Base-by-base conservation (phyloP, 1,139 yeast genomes). In the Hansenula lynferdii region DNA sequence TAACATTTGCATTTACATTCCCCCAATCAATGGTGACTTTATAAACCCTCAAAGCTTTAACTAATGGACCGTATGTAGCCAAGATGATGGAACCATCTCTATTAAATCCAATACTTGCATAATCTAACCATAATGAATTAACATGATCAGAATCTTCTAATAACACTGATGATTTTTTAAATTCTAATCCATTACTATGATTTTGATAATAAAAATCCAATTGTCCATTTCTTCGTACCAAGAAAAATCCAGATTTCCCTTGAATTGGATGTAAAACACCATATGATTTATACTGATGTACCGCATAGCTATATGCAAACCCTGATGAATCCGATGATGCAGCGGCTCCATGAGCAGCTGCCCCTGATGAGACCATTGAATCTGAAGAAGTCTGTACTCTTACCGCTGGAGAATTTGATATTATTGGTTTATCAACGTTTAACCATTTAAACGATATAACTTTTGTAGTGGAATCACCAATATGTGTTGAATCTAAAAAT, bases 201-300 rank as follows among this genome's bases (percentile, higher is more conserved):
- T 42, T 42, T 52, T 80, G 87, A 53, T 74, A 77, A 59, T 77
- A 77, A 28, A 80, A 56, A 30, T 74, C 62, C 27, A 85, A 55
- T 36, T 69, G 67, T 1, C 95, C 95, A 49, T 80, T 76, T 40
- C 71, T 69, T 32, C 94, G 68, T 25, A 86, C 62, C 0, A 78
- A 78, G 25, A 85, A 60, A 51, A 89, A 80, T 2, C 92, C 94
- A 48, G 84, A 85, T 48, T 81, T 83, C 6, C 82, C 71, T 6
- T 72, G 60, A 14, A 77, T 62, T 0, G 95, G 95, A 54, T 85
- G 94, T 42, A 77, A 64, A 0, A 81, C 74, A 2, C 89, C 87
- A 40, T 66, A 64, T 0, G 86, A 72, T 45, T 70, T 75, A 43
- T 68, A 67, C 52, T 79, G 89, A 34, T 68, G 70, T 2, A 80